These are phyloP conservation scores for Alectoria sarmentosa DNA, from an alignment of 495 filamentous ascomycete species.

Conservation along the genomic window DNA sequence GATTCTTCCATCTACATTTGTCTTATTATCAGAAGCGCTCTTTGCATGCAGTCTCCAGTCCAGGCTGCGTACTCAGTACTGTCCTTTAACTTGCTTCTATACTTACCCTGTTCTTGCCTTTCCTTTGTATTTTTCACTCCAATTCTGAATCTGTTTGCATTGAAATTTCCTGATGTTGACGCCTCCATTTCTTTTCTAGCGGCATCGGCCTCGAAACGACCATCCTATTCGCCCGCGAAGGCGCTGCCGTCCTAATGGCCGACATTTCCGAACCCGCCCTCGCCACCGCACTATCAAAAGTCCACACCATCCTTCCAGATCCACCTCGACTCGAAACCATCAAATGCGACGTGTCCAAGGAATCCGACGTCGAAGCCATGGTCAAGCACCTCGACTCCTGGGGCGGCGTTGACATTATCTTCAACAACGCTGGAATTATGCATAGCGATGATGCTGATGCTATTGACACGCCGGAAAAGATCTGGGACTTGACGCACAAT, in stretches of 20 bases:
- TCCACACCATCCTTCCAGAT: slow-evolving; percentile 56
- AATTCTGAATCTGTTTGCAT: neutral
- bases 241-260: slow-evolving; percentile 76
- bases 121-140: neutral
- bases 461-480: slow-evolving; percentile 72
- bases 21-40: neutral
- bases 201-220: slow-evolving; percentile 94
- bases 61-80: neutral
- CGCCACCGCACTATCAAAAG: slow-evolving; percentile 58
- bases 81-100: neutral
- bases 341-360: slow-evolving; percentile 61
- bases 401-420: slow-evolving; percentile 93
- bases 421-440: slow-evolving; percentile 99
- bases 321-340: slow-evolving; percentile 54
- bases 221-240: slow-evolving; percentile 87
- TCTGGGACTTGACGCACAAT: slow-evolving; percentile 90
- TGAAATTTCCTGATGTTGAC: neutral
- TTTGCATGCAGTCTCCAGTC: neutral
- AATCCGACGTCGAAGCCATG: slow-evolving; percentile 61
- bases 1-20: neutral
- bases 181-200: slow-evolving; percentile 35
- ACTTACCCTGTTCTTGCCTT: neutral
- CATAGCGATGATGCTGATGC: slow-evolving; percentile 83
- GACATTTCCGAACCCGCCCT: slow-evolving; percentile 74
- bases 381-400: slow-evolving; percentile 69